Conservation (phyloP, 1,139 yeast species). For the Hemisphaericaspora xylofermentans region DNA sequence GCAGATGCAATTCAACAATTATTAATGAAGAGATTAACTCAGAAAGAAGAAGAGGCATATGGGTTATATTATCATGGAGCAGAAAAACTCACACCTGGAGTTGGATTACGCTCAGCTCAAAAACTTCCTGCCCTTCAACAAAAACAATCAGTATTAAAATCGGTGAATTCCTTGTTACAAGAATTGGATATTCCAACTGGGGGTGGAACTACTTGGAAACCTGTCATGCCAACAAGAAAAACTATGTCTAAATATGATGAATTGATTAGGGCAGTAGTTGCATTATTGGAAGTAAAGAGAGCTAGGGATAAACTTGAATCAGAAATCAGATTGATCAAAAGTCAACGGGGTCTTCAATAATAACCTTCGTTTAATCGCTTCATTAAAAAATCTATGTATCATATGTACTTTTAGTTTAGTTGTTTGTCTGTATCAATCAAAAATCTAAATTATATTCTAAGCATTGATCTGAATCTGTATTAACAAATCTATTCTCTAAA, state of each 20-base stretch:
- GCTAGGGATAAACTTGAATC: slow-evolving; percentile 86
- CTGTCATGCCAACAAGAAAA: slow-evolving; percentile 84
- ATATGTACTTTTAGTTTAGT: slow-evolving; percentile 2
- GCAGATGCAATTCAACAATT: slow-evolving; percentile 42
- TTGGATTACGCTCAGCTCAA: slow-evolving; percentile 69
- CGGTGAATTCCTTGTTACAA: slow-evolving; percentile 68
- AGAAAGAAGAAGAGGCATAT: slow-evolving; percentile 80
- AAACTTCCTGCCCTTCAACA: slow-evolving; percentile 47
- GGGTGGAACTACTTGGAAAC: slow-evolving; percentile 57
- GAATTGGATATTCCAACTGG: slow-evolving; percentile 76
- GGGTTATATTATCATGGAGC: slow-evolving; percentile 78
- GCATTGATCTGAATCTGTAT: not conserved
- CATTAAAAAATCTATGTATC: slow-evolving; percentile 3
- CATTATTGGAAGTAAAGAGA: slow-evolving; percentile 78
- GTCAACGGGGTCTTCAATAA: slow-evolving; percentile 41
- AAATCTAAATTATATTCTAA: slow-evolving; percentile 5
- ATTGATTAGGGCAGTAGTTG: slow-evolving; percentile 67
- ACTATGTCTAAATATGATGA: slow-evolving; percentile 81
- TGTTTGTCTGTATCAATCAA: not conserved
- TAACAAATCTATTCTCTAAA: not conserved
- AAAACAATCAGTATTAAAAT: slow-evolving; percentile 66
- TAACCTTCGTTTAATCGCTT: too few relatives aligned
- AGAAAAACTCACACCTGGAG: slow-evolving; percentile 79
- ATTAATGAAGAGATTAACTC: slow-evolving; percentile 57
- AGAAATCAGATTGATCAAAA: slow-evolving; percentile 63